Evolutionary conservation across 768 basidiomycete species (phyloP).

Genomic region (Thelephora aurantiotincta): DNA sequence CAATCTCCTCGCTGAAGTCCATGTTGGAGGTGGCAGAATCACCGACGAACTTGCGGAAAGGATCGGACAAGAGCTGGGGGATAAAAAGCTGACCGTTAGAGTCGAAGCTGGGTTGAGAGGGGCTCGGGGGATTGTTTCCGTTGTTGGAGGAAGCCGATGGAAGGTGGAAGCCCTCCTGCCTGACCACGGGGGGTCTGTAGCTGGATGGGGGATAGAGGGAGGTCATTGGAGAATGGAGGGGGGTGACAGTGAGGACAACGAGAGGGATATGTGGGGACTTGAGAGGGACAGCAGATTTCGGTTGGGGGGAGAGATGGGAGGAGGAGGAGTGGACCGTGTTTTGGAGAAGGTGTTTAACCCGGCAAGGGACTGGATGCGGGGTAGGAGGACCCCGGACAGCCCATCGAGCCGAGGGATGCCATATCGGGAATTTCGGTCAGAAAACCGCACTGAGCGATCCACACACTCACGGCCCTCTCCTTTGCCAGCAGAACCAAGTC

Average conservation of each 20-base stretch:
- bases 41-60: conserved; percentile 36
- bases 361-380: background rate
- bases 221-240: conserved; percentile 7
- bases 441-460: no score
- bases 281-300: conserved; percentile 11
- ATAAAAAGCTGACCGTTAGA: conserved; percentile 27
- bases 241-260: background rate
- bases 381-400: background rate
- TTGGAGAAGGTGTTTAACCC: background rate
- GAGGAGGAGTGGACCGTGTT: background rate
- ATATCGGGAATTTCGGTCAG: no score
- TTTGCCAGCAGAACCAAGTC: no score
- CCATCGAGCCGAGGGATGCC: background rate
- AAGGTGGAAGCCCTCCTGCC: conserved; percentile 65
- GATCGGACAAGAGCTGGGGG: conserved; percentile 30
- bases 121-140: conserved; percentile 16
- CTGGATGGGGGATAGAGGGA: conserved; percentile 23
- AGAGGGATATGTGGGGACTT: conserved; percentile 1
- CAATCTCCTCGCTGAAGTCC: conserved; percentile 62
- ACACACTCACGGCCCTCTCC: no score
- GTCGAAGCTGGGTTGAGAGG: conserved; percentile 14
- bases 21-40: conserved; percentile 15
- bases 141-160: conserved; percentile 28
- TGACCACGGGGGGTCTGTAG: conserved; percentile 42
- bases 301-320: conserved; percentile 5